Evolutionary conservation across 805 yeast species (phyloP).

Genomic region (Middelhovenomyces tepae): DNA sequence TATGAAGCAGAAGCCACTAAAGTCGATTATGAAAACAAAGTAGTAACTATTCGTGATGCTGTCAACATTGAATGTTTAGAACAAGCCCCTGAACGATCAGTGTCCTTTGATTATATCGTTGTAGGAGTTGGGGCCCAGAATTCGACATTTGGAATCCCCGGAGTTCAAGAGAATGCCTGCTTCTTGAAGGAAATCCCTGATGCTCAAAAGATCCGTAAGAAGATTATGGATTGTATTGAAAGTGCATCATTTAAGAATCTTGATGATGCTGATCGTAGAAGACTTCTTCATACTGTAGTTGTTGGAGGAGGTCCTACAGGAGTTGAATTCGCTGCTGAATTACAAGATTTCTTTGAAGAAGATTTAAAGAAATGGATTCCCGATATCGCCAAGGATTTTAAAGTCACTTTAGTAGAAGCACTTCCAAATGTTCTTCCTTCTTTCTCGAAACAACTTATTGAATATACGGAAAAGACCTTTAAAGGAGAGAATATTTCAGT

Average conservation of each 20-base stretch:
- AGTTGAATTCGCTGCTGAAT: slow-evolving; percentile 94
- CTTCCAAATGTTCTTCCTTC: slow-evolving; percentile 71
- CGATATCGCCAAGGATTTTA: slow-evolving; percentile 68
- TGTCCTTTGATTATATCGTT: slow-evolving; percentile 75
- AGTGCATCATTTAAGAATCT: slow-evolving; percentile 68
- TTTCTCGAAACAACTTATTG: slow-evolving; percentile 34
- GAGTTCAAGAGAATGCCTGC: slow-evolving; percentile 77
- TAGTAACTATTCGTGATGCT: slow-evolving; percentile 44
- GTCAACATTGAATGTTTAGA: slow-evolving; percentile 28
- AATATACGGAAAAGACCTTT: slow-evolving; percentile 75
- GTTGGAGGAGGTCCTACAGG: slow-evolving; percentile 99
- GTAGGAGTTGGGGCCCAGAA: slow-evolving; percentile 94
- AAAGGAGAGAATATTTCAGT: slow-evolving; percentile 60
- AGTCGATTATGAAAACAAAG: slow-evolving; percentile 64
- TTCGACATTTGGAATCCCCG: slow-evolving; percentile 90
- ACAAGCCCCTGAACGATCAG: slow-evolving; percentile 36
- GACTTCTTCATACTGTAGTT: slow-evolving; percentile 79
- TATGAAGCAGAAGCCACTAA: slow-evolving; percentile 86
- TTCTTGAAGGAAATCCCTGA: slow-evolving; percentile 87
- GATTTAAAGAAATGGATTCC: slow-evolving; percentile 89
- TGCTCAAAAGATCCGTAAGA: slow-evolving; percentile 72
- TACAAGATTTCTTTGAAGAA: slow-evolving; percentile 88
- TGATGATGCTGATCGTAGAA: slow-evolving; percentile 68
- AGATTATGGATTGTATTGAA: slow-evolving; percentile 81
- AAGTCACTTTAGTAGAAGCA: slow-evolving; percentile 83